Evolutionary conservation across 78 protist species (phyloP).

Genomic region (Anaeramoeba flamelloides): DNA sequence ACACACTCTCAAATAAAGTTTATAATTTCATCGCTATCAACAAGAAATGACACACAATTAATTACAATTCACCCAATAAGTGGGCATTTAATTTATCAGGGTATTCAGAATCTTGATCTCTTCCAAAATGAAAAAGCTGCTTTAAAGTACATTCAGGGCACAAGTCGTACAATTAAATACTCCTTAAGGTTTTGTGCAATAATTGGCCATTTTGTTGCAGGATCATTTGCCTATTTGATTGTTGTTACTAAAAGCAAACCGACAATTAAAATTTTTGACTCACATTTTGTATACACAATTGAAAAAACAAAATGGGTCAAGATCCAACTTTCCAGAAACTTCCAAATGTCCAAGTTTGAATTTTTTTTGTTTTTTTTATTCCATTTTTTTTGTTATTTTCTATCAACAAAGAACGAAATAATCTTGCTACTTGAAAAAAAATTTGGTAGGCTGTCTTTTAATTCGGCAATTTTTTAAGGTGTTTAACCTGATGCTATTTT

Average conservation of each 20-base stretch:
- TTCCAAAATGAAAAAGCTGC: background rate
- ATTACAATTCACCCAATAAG: background rate
- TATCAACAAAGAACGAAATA: too few relatives aligned
- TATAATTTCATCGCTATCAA: background rate
- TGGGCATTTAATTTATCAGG: background rate
- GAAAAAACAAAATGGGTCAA: too few relatives aligned
- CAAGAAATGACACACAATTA: constrained; percentile 1
- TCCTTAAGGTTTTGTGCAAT: background rate
- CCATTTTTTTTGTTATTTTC: too few relatives aligned
- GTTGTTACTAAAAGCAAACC: background rate
- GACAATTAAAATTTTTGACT: too few relatives aligned
- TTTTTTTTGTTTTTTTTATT: too few relatives aligned
- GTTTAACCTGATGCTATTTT: too few relatives aligned
- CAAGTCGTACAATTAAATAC: background rate
- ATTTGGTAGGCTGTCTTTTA: too few relatives aligned
- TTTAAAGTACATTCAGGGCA: background rate
- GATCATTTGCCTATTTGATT: background rate
- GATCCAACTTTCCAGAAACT: too few relatives aligned
- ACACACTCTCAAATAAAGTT: background rate
- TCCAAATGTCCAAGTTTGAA: too few relatives aligned
- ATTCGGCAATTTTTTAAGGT: too few relatives aligned
- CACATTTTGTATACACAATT: too few relatives aligned
- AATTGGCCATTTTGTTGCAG: background rate
- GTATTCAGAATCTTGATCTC: background rate
- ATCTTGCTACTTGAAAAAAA: too few relatives aligned